A percentile compares a stretch with the other conserved stretches of the same genome.
These are phyloP conservation scores for Coniella lustricola DNA, from an alignment of 2,329 filamentous ascomycete genomes.

Conservation along the genomic window DNA sequence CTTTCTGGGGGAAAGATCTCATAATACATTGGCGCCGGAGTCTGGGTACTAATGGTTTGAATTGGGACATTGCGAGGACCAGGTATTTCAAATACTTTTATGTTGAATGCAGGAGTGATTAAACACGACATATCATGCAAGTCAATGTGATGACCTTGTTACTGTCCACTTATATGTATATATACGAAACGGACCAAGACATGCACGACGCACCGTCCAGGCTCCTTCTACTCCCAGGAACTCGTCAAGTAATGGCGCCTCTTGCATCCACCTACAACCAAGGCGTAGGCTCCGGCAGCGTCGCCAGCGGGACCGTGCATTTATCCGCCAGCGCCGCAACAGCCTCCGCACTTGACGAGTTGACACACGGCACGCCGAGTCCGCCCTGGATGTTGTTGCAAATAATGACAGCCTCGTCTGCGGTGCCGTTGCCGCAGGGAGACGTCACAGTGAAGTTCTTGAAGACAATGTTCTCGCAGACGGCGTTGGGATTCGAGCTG, in stretches of 20 bases:
- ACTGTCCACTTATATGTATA: too few species aligned
- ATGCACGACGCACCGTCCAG: too few species aligned
- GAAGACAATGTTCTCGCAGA: conserved; percentile 49
- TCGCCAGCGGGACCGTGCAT: conserved; percentile 25
- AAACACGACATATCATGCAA: too few species aligned
- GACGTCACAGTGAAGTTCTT: conserved; percentile 48
- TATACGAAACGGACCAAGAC: too few species aligned
- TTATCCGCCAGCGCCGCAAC: conserved; percentile 25
- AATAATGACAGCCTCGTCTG: conserved; percentile 35
- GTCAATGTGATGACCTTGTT: too few species aligned
- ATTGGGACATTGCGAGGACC: too few species aligned
- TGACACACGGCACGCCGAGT: conserved; percentile 28
- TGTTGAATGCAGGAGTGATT: too few species aligned
- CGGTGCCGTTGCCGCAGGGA: conserved; percentile 29
- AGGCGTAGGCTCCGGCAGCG: conserved; percentile 10
- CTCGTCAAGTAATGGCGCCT: neutral
- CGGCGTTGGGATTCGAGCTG: conserved; percentile 42
- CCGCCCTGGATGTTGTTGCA: conserved; percentile 41
- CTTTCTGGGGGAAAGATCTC: too few species aligned
- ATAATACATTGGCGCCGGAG: too few species aligned
- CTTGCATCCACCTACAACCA: conserved; percentile 2
- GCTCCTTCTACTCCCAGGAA: neutral
- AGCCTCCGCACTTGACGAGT: conserved; percentile 27
- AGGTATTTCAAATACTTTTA: too few species aligned
- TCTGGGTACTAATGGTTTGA: too few species aligned